Percentiles rank a stretch among this genome's conserved stretches.
Conservation (phyloP, 768 basidiomycete genomes). For the Suillus subluteus region DNA sequence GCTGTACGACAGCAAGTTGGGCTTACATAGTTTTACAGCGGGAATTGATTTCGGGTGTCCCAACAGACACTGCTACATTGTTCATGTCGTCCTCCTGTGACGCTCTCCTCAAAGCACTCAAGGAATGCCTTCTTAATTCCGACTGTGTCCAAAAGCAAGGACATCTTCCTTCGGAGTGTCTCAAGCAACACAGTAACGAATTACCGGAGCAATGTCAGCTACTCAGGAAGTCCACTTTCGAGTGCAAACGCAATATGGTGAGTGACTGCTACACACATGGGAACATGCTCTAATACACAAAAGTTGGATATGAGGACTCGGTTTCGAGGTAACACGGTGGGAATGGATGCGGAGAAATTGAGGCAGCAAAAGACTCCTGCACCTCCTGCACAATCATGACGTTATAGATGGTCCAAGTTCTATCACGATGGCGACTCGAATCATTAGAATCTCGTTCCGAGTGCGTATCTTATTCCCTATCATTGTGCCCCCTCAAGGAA, state of each 20-base stretch:
- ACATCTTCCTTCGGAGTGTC: conserved; percentile 82
- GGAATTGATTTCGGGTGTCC: neutral
- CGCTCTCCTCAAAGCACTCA: conserved; percentile 74
- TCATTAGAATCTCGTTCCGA: neutral
- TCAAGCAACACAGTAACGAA: conserved; percentile 72
- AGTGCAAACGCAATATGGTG: conserved; percentile 92
- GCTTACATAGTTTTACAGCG: neutral
- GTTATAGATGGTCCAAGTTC: neutral
- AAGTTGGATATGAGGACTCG: conserved; percentile 87
- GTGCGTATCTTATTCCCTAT: neutral
- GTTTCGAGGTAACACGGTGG: conserved; percentile 73
- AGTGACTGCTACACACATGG: conserved; percentile 26
- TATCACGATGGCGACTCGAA: neutral
- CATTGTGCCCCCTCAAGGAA: neutral
- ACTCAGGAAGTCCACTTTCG: conserved; percentile 80
- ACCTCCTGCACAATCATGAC: conserved; percentile 10
- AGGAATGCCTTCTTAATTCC: conserved; percentile 80
- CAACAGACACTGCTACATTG: neutral
- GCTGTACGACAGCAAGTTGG: neutral
- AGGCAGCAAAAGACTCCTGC: conserved; percentile 13
- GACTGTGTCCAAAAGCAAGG: conserved; percentile 87
- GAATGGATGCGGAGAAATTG: conserved; percentile 41
- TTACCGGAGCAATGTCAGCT: conserved; percentile 82
- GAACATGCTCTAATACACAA: conserved; percentile 1
- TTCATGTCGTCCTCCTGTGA: conserved; percentile 82